Base-by-base conservation (phyloP, 2,329 filamentous ascomycete genomes). In the Aureobasidium mangrovei region DNA sequence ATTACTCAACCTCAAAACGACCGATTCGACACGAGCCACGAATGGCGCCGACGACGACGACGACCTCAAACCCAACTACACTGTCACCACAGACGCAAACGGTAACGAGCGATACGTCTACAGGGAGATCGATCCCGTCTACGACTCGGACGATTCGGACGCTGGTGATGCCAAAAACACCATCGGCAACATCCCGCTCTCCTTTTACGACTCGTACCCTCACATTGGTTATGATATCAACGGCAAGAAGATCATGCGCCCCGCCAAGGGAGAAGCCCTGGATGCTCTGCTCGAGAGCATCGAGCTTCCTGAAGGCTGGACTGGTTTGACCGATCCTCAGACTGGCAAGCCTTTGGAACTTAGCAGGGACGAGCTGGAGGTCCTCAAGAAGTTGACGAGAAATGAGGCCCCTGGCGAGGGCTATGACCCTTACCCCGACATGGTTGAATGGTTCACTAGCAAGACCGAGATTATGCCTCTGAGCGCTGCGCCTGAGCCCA, bases 161-260 rank as follows among this genome's bases (percentile, higher is more conserved):
- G 85, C 84, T 3, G 82, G 86, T 58, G 85, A 82, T 54, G 81
- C 84, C 29, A 78, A 77, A 49, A 98, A 98, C 72, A 97, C 93
- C 0, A 96, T 98, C 64, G 94, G 93, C 61, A 79, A 97, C 67
- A 98, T 98, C 57, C 88, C 91, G 4, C 75, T 97, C 47, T 86
- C 87, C 3, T 97, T 95, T 72, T 98, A 98, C 75, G 93, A 98
- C 69, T 86, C 88, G 35, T 98, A 96, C 68, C 93, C 93, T 48
- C 93, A 98, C 69, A 96, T 98, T 67, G 93, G 93, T 57, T 98
- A 98, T 72, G 88, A 96, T 64, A 97, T 98, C 74, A 95, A 98
- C 70, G 93, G 93, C 70, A 96, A 94, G 79, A 94, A 88, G 71
- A 95, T 98, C 60, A 88, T 95, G 84, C 86, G 93, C 51, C 93